Conservation (phyloP, 2,329 filamentous ascomycete species). For the Trichoderma breve region DNA sequence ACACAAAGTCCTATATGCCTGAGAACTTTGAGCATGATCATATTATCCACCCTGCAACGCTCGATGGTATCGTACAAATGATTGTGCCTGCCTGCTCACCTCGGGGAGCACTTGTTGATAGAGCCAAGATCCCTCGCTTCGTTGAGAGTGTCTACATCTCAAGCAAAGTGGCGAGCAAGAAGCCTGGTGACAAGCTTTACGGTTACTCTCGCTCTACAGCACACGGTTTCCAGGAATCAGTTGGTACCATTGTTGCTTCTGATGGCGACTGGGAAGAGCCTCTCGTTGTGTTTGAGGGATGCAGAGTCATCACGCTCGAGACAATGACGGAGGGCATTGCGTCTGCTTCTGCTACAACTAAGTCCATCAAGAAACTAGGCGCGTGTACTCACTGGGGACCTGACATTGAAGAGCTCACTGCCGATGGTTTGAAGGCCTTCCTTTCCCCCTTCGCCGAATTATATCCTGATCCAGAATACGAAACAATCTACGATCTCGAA, state of each 20-base stretch:
- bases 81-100: background rate
- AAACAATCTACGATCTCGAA: background rate
- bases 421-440: background rate
- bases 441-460: background rate
- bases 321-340: background rate
- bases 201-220: background rate
- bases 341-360: background rate
- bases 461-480: background rate
- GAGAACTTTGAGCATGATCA: background rate
- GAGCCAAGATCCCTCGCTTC: background rate
- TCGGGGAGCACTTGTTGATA: background rate
- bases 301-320: background rate
- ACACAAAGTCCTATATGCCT: background rate
- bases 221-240: background rate
- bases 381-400: background rate
- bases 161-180: background rate
- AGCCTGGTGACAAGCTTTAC: background rate
- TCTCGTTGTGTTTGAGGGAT: background rate
- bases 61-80: background rate
- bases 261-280: background rate
- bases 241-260: background rate
- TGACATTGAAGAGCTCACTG: background rate
- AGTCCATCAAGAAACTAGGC: background rate
- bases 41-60: background rate
- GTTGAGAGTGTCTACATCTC: background rate